Evolutionary conservation across 192 early-diverging fungal genomes (phyloP).

Genomic region (Coemansia sp.): DNA sequence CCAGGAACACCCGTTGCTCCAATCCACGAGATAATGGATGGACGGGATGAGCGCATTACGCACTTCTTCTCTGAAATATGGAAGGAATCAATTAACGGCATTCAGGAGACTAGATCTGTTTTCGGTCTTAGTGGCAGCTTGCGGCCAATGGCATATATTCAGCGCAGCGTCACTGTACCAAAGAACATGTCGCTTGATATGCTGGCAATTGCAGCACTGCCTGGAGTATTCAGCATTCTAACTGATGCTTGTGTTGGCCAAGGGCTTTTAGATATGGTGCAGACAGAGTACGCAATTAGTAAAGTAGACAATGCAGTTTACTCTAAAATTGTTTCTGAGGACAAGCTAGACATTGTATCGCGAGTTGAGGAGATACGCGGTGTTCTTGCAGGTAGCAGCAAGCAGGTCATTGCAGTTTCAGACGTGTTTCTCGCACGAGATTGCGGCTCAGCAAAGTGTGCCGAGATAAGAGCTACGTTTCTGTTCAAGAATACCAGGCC

Average conservation of each 20-base stretch:
- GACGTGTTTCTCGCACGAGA: constrained; percentile 57
- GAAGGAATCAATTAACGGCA: constrained; percentile 15
- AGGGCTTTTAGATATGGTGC: constrained; percentile 80
- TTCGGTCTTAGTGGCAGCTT: background rate
- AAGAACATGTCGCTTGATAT: constrained; percentile 1
- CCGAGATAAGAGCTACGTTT: constrained; percentile 2
- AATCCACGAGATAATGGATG: constrained; percentile 68
- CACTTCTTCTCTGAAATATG: constrained; percentile 84
- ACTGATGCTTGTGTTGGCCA: constrained; percentile 79
- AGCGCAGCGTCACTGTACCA: background rate
- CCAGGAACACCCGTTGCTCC: constrained; percentile 75
- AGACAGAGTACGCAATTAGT: constrained; percentile 78
- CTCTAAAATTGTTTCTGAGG: constrained; percentile 62
- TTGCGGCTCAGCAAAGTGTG: background rate
- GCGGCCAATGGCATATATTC: constrained; percentile 25
- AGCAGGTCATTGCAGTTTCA: constrained; percentile 62
- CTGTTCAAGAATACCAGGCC: background rate
- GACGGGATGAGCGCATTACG: constrained; percentile 77
- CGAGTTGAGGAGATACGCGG: constrained; percentile 65
- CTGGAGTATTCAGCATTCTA: constrained; percentile 76
- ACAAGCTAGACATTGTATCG: constrained; percentile 70
- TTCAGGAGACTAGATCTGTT: background rate
- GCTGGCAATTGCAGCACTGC: constrained; percentile 82
- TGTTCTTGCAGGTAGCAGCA: constrained; percentile 48
- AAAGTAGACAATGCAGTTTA: background rate